Percentiles rank a stretch among this genome's conserved stretches.
These are phyloP conservation scores for Coemansia sp. DNA, from an alignment of 192 early-diverging fungal species.

Conservation along the genomic window DNA sequence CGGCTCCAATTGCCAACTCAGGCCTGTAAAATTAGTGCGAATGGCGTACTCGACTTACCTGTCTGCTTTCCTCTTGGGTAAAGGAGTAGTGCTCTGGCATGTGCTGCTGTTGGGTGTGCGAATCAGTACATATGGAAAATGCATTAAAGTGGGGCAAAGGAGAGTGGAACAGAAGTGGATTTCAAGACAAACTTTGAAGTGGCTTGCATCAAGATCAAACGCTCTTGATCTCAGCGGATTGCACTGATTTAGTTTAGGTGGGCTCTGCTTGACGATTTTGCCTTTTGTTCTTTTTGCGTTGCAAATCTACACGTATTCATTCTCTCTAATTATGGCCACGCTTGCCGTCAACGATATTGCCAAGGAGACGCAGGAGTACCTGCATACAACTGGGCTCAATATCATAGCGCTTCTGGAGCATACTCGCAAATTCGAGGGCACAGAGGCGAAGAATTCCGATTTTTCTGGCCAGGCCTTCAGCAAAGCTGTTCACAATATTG, in stretches of 20 bases:
- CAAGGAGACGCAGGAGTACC: slow-evolving; percentile 30
- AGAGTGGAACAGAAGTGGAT: too few relatives aligned
- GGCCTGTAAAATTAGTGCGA: background rate
- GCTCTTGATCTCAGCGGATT: too few relatives aligned
- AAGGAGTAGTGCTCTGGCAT: background rate
- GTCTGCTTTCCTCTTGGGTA: background rate
- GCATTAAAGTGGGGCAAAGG: too few relatives aligned
- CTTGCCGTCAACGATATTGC: slow-evolving; percentile 12
- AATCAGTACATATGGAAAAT: background rate
- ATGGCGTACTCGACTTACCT: background rate
- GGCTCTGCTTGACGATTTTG: background rate
- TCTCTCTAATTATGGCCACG: background rate
- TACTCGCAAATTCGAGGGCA: slow-evolving; percentile 27
- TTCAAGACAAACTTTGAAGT: too few relatives aligned
- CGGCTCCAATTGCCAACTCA: background rate
- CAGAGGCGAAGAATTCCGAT: slow-evolving; percentile 7
- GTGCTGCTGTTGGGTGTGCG: background rate
- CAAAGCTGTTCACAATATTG: slow-evolving; percentile 22
- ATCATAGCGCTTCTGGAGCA: slow-evolving; percentile 32
- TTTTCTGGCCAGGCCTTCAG: slow-evolving; percentile 32
- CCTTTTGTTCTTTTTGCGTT: background rate
- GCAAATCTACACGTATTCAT: background rate
- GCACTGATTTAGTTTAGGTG: too few relatives aligned
- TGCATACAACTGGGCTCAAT: slow-evolving; percentile 26
- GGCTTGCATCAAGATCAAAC: too few relatives aligned